Conservation (phyloP, 768 basidiomycete species). For the Termitomyces sp. region DNA sequence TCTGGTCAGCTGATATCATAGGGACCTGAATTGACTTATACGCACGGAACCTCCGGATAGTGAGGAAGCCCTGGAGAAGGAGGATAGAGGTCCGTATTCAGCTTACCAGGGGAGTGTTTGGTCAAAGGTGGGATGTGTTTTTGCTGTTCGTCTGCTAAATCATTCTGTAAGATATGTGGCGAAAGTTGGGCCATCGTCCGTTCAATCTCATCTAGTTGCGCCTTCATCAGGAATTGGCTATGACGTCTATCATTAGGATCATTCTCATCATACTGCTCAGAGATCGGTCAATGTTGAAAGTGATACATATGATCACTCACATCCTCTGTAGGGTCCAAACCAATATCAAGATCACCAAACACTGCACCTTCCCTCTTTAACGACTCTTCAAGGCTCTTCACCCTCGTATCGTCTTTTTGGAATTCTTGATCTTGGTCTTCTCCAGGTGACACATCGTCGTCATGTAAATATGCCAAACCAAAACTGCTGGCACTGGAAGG, state of each 20-base stretch:
- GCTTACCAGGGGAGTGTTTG: conserved; percentile 21
- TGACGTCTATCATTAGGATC: conserved; percentile 71
- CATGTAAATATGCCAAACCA: conserved; percentile 43
- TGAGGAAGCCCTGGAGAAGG: conserved; percentile 32
- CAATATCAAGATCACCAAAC: conserved; percentile 48
- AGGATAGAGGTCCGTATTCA: conserved; percentile 26
- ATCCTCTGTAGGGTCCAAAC: conserved; percentile 40
- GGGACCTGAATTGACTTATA: conserved; percentile 11
- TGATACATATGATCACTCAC: conserved; percentile 23
- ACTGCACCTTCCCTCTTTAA: conserved; percentile 45
- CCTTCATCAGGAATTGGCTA: conserved; percentile 71
- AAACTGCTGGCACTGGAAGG: conserved; percentile 30
- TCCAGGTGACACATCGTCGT: conserved; percentile 13
- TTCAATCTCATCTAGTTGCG: conserved; percentile 77
- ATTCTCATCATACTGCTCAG: conserved; percentile 53
- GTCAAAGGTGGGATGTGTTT: conserved; percentile 25
- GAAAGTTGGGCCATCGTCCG: conserved; percentile 66
- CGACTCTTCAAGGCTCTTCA: conserved; percentile 31
- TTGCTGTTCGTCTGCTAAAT: conserved; percentile 34
- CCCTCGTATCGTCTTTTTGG: conserved; percentile 27
- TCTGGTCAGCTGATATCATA: neutral
- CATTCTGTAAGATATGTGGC: conserved; percentile 42
- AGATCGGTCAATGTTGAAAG: conserved; percentile 3
- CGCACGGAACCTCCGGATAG: conserved; percentile 21
- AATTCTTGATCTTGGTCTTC: conserved; percentile 39